phyloP scores from a whole-genome alignment of 2,329 filamentous ascomycete genomes.

The Colletotrichum sublineola region DNA sequence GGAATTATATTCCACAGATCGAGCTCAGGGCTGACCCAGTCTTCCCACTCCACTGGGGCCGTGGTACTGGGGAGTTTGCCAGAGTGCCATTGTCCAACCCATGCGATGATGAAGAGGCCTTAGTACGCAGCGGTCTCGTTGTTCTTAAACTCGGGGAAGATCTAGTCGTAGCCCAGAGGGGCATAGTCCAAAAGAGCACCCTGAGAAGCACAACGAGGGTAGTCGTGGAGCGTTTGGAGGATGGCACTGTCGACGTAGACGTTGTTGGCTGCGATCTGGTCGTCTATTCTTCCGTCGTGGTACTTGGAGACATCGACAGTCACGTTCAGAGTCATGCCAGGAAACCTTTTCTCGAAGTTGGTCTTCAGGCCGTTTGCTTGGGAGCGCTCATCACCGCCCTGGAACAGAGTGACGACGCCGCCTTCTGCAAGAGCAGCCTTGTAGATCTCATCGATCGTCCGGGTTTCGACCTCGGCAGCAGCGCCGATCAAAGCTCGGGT shows the following conservation, averaged over 20 bases:
- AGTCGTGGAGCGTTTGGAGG: slow-evolving; percentile 66
- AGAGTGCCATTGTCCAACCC: slow-evolving; percentile 54
- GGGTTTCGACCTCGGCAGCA: slow-evolving; percentile 54
- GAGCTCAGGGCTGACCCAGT: slow-evolving; percentile 62
- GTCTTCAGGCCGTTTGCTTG: slow-evolving; percentile 56
- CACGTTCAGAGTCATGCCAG: slow-evolving; percentile 64
- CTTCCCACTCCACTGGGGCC: slow-evolving; percentile 56
- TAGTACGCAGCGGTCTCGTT: slow-evolving; percentile 56
- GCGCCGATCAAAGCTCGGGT: slow-evolving; percentile 32
- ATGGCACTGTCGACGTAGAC: slow-evolving; percentile 61
- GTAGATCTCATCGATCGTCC: slow-evolving; percentile 64
- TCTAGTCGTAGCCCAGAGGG: slow-evolving; percentile 59
- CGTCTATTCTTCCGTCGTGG: slow-evolving; percentile 61
- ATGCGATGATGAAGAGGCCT: slow-evolving; percentile 55
- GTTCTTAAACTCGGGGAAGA: slow-evolving; percentile 59
- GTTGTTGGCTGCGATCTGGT: slow-evolving; percentile 55
- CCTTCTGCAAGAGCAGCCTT: slow-evolving; percentile 62
- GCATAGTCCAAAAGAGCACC: slow-evolving; percentile 64
- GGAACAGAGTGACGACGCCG: slow-evolving; percentile 60
- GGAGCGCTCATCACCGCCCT: slow-evolving; percentile 61
- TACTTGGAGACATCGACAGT: slow-evolving; percentile 70
- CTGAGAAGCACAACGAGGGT: slow-evolving; percentile 62
- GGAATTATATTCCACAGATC: no score
- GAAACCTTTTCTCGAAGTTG: slow-evolving; percentile 62
- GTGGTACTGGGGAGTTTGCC: slow-evolving; percentile 51